A percentile compares a stretch with the other conserved stretches of the same genome.
Evolutionary conservation across 768 basidiomycete genomes (phyloP).

Genomic region (Hysterangium stoloniferum): DNA sequence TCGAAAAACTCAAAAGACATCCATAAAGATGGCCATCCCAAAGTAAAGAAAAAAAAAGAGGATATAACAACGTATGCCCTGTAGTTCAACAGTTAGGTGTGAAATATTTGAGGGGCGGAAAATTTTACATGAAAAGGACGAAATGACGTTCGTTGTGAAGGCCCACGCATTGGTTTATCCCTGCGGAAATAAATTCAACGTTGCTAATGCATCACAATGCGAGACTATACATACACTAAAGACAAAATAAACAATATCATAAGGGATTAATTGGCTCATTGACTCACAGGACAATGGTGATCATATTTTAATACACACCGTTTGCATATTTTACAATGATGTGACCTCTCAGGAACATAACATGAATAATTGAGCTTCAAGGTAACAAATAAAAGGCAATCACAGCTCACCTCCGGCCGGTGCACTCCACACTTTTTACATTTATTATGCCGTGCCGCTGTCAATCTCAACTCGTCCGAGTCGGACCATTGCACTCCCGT

Average conservation of each 20-base stretch:
- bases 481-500: conserved; percentile 45
- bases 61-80: conserved; percentile 78
- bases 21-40: conserved; percentile 59
- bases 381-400: neutral
- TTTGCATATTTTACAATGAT: conserved; percentile 90
- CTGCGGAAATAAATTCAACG: conserved; percentile 29
- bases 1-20: conserved; percentile 49
- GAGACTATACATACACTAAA: conserved; percentile 32
- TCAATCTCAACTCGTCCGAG: conserved; percentile 34
- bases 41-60: conserved; percentile 48
- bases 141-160: conserved; percentile 95
- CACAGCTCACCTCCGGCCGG: conserved; percentile 67
- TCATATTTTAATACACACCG: conserved; percentile 85
- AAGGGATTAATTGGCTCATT: too few species aligned
- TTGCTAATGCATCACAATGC: neutral
- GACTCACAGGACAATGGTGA: conserved; percentile 82
- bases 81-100: neutral
- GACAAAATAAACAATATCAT: neutral
- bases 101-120: neutral
- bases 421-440: conserved; percentile 62
- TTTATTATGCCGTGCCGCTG: conserved; percentile 45
- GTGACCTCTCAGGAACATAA: conserved; percentile 60
- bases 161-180: conserved; percentile 98
- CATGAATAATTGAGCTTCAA: conserved; percentile 5
- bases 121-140: conserved; percentile 75